Base-by-base conservation (phyloP, 805 yeast genomes). In the Citeromyces matritensis region DNA sequence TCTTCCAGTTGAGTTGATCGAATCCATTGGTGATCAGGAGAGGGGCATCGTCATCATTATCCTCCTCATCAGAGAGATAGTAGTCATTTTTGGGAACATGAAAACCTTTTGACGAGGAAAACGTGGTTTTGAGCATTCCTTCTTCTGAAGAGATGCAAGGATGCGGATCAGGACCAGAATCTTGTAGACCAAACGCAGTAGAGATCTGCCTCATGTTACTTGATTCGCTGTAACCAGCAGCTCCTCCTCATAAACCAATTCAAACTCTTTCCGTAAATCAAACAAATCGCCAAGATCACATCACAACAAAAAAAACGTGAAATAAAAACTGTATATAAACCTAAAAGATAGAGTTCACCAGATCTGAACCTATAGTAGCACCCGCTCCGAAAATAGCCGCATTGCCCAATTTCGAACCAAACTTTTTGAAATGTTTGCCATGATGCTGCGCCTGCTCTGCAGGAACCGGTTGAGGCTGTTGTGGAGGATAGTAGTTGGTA, bases 351-450 rank as follows among this genome's bases (percentile, higher is more conserved):
- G 81, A 65, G 45, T 79, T 73, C 26, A 86, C 82, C 32, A 88
- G 43, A 44, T 80, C 84, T 29, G 82, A 66, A 47, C 97, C 97
- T 33, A 86, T 62, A 2, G 95, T 77, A 26, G 96, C 94, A 61
- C 97, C 97, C 7, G 94, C 95, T 54, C 96, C 96, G 41, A 84
- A 88, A 30, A 86, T 71, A 24, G 93, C 86, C n/a, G 96, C 93
- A 42, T 84, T 73, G 37, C 94, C 95, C 36, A 86, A 57, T 53
- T 82, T 78, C 39, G 80, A 65, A 15, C 93, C 93, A 42, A 82
- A 70, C 45, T 66, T 75, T 50, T 68, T 68, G 35, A 69, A 41
- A 9, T 40, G 38, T 28, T 55, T 60, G 9, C 48, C 41, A 23
- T 52, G 55, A 11, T 48, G 48, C 8, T 31, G 29, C 5, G 17